These are phyloP conservation scores for Lepidium sativum DNA, from an alignment of 345 rosid genomes.

Conservation along the genomic window DNA sequence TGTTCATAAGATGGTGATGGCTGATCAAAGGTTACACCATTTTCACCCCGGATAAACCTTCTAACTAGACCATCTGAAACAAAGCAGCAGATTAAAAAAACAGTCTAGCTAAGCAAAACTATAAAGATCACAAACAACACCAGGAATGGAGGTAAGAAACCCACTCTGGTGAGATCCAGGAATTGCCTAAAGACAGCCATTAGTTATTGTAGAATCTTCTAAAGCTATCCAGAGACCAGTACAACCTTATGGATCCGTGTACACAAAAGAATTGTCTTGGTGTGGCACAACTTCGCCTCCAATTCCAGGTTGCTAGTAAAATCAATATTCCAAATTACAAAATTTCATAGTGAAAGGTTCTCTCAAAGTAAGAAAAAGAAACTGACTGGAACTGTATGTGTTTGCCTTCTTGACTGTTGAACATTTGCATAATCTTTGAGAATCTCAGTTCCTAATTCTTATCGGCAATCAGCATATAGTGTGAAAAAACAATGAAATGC, in stretches of 20 bases:
- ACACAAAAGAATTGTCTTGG: conserved; percentile 86
- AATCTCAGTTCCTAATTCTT: neutral
- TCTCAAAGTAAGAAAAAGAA: neutral
- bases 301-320: conserved; percentile 84
- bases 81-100: neutral
- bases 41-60: conserved; percentile 70
- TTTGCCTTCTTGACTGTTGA: neutral
- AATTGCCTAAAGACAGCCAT: conserved; percentile 97
- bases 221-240: conserved; percentile 94
- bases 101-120: neutral
- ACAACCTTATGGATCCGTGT: conserved; percentile 83
- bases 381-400: neutral
- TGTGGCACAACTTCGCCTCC: conserved; percentile 97
- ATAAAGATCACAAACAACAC: neutral
- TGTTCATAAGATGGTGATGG: conserved; percentile 72
- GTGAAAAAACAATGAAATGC: too few relatives aligned
- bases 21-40: conserved; percentile 66
- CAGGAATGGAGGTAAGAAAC: neutral
- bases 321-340: neutral
- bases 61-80: conserved; percentile 82
- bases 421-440: neutral
- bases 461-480: neutral
- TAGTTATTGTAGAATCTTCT: conserved; percentile 72
- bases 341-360: neutral
- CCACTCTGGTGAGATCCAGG: conserved; percentile 92